A percentile compares a stretch with the other conserved stretches of the same genome.
phyloP scores from a whole-genome alignment of 2,329 filamentous ascomycete genomes.

The Aquanectria penicillioides region DNA sequence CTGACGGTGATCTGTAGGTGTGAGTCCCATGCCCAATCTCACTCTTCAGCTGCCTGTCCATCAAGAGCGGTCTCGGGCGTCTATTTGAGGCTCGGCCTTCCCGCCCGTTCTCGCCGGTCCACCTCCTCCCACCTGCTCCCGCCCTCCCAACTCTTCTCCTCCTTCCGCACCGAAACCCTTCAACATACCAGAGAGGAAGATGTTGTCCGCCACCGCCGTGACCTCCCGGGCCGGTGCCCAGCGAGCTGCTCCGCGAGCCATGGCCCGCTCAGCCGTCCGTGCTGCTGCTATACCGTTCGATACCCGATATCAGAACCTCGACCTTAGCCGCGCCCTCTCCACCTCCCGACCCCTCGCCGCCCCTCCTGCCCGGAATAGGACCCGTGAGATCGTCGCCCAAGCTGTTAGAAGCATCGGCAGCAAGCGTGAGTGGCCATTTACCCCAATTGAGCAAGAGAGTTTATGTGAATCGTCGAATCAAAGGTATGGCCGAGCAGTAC shows the following conservation, averaged over 20 bases:
- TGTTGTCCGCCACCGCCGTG: conserved; percentile 56
- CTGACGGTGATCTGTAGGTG: neutral
- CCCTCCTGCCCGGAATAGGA: conserved; percentile 40
- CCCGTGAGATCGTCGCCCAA: conserved; percentile 51
- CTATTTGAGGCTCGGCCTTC: conserved; percentile 3
- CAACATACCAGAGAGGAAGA: conserved; percentile 38
- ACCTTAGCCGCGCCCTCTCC: conserved; percentile 42
- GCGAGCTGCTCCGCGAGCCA: conserved; percentile 49
- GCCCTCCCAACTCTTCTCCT: neutral
- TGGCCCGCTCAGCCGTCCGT: conserved; percentile 25
- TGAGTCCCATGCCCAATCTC: neutral
- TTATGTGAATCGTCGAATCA: too few relatives aligned
- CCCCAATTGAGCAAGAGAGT: too few relatives aligned
- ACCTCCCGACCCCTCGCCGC: conserved; percentile 31
- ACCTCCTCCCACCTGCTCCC: conserved; percentile 8
- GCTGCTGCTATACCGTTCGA: conserved; percentile 35
- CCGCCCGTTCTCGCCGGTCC: conserved; percentile 18
- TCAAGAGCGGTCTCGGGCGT: conserved; percentile 24
- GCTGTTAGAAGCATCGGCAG: conserved; percentile 95
- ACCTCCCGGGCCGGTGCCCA: conserved; percentile 56
- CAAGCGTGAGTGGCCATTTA: conserved; percentile 93
- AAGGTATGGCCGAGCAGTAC: too few relatives aligned
- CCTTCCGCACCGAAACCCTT: neutral
- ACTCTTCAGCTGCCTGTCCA: too few relatives aligned
- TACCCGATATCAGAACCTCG: conserved; percentile 34